Conservation (phyloP, 2,329 filamentous ascomycete genomes). For the Sporothrix protearum region DNA sequence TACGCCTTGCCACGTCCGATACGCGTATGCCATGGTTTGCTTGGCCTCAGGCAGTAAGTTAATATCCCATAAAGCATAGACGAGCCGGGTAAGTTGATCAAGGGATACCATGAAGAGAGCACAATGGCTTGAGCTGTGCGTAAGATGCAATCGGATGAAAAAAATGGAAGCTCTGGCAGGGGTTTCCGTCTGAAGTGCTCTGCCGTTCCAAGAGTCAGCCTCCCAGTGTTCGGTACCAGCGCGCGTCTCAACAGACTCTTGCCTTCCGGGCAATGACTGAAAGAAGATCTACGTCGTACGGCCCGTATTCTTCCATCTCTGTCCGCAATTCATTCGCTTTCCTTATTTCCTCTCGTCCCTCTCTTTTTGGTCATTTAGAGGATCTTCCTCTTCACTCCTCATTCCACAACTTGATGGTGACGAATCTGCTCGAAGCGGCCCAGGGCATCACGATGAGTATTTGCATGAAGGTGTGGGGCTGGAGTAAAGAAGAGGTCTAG, state of each 20-base stretch:
- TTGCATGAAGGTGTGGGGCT: conserved; percentile 31
- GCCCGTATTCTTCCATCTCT: no score
- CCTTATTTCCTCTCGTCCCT: no score
- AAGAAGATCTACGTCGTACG: not conserved
- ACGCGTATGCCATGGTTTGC: not conserved
- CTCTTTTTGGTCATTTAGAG: no score
- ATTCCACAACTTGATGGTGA: conserved; percentile 30
- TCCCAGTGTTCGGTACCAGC: not conserved
- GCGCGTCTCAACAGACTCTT: not conserved
- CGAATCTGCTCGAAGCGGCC: conserved; percentile 31
- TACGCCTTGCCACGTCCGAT: not conserved
- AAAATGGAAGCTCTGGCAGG: not conserved
- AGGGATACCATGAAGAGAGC: not conserved
- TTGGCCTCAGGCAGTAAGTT: not conserved
- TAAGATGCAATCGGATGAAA: not conserved
- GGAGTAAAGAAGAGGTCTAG: conserved; percentile 31
- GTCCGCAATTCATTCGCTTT: no score
- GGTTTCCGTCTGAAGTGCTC: not conserved
- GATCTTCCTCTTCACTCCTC: no score
- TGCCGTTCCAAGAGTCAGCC: not conserved
- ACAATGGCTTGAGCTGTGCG: not conserved
- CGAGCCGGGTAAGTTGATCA: no score
- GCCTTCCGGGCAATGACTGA: no score
- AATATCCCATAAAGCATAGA: no score
- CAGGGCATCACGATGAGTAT: conserved; percentile 32